Evolutionary conservation across 768 basidiomycete species (phyloP).

Genomic region (Lentinula aciculospora): DNA sequence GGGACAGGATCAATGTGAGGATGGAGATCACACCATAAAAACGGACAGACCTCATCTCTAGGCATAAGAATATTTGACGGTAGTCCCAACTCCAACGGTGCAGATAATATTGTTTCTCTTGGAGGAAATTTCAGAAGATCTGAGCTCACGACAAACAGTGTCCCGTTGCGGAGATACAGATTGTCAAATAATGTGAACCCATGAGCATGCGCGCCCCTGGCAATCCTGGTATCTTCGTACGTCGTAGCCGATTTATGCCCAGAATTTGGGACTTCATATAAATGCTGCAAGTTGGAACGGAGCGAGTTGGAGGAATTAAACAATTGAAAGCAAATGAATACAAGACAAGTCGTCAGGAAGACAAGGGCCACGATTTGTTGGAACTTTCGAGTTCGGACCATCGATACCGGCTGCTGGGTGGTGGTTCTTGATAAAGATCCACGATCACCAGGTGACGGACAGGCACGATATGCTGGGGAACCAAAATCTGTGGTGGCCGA

Average conservation of each 20-base stretch:
- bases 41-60: constrained; percentile 26
- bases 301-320: not conserved
- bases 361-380: not conserved
- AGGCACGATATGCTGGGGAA: not conserved
- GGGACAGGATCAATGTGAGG: not conserved
- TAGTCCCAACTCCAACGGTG: constrained; percentile 14
- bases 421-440: not conserved
- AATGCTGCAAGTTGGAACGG: not conserved
- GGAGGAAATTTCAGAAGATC: constrained; percentile 35
- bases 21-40: not conserved
- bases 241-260: not conserved
- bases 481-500: too few relatives aligned
- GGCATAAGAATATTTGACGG: constrained; percentile 18
- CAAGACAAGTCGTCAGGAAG: not conserved
- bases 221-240: constrained; percentile 19
- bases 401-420: not conserved
- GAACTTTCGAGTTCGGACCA: not conserved
- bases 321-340: not conserved
- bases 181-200: constrained; percentile 78
- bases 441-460: not conserved
- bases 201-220: constrained; percentile 34
- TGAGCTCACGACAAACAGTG: constrained; percentile 56
- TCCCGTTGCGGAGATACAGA: constrained; percentile 70
- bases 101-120: constrained; percentile 33
- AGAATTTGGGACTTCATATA: not conserved